Evolutionary conservation across 1,284 basidiomycete genomes (phyloP), one percentile per base, ranked within the genome.

Genomic region (Inonotus obliquus): DNA sequence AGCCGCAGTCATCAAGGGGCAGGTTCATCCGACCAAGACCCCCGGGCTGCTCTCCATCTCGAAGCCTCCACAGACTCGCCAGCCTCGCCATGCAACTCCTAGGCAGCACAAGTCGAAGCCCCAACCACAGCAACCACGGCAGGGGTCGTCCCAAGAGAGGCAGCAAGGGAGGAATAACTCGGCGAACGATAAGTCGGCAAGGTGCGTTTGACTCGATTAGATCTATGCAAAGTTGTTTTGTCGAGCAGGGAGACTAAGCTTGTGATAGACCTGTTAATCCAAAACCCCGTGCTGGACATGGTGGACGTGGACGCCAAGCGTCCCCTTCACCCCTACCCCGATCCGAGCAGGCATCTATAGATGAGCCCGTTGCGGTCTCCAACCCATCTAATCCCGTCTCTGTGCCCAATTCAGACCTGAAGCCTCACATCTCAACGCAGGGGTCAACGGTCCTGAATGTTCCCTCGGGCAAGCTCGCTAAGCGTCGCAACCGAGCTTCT

Each of bases 21-120:
- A 63, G 52, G 84, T 90, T 14, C 84, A 87, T 69, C 81, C 87
- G 1, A 89, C 88, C 14, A 81, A 80, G 62, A 87, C 82, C 0
- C 87, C 88, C 0, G 87, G 87, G 68, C 77, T 90, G 17, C 80
- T 90, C 59, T 81, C 84, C 57, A 77, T 90, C 60, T 83, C 86
- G 61, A 87, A 85, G 76, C 84, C 85, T 19, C 65, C 73, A 19
- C 48, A 39, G 54, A 25, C 38, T 29, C 60, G 60, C 39, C 54
- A 52, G 29, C 37, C 38, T 29, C 56, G 61, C n/a, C 52, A 60
- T 32, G 25, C 63, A n/a, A 61, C 63, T 2, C 63, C 63, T 6
- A 48, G 63, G 9, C 62, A 57, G 51, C 62, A 59, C 23, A 64
- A 38, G 55, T 41, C 59, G 38, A 64, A 44, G 60, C 56, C 48